A percentile compares a stretch with the other conserved stretches of the same genome.
phyloP scores from a whole-genome alignment of 139 green algal genomes.

The Volvox reticuliferus region DNA sequence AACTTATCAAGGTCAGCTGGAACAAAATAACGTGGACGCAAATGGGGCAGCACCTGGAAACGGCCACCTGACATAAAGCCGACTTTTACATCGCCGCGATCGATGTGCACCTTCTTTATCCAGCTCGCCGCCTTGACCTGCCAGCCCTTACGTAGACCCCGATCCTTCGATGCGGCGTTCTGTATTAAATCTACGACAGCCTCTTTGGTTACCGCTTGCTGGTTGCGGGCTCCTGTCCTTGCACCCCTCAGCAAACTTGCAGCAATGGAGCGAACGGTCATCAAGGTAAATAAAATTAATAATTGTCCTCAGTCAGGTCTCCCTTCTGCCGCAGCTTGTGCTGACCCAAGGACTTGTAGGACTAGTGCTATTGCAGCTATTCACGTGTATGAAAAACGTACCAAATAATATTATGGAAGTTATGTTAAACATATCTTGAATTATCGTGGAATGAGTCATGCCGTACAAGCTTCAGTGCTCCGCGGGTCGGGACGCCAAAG shows the following conservation, averaged over 20 bases:
- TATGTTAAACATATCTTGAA: too few relatives aligned
- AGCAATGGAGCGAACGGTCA: slow-evolving; percentile 23
- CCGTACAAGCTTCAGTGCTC: too few relatives aligned
- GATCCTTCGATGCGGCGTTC: not conserved
- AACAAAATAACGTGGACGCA: slow-evolving; percentile 54
- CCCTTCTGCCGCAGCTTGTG: too few relatives aligned
- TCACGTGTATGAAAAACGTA: too few relatives aligned
- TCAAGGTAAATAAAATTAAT: not conserved
- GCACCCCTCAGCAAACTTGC: not conserved
- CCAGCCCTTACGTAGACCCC: slow-evolving; percentile 44
- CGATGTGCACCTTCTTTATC: slow-evolving; percentile 59
- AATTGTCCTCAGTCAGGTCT: too few relatives aligned
- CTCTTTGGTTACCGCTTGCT: slow-evolving; percentile 4
- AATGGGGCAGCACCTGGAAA: slow-evolving; percentile 42
- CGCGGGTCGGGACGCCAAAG: too few relatives aligned
- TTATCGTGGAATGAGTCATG: too few relatives aligned
- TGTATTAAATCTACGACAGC: slow-evolving; percentile 43
- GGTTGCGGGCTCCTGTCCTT: not conserved
- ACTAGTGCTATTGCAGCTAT: too few relatives aligned
- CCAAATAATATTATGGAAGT: too few relatives aligned
- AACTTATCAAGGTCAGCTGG: slow-evolving; percentile 41
- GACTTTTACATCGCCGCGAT: slow-evolving; percentile 53
- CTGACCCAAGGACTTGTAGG: too few relatives aligned
- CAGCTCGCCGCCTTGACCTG: slow-evolving; percentile 54
- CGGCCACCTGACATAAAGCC: slow-evolving; percentile 10